Evolutionary conservation across 768 basidiomycete species (phyloP).

Genomic region (Ramaria rubella): DNA sequence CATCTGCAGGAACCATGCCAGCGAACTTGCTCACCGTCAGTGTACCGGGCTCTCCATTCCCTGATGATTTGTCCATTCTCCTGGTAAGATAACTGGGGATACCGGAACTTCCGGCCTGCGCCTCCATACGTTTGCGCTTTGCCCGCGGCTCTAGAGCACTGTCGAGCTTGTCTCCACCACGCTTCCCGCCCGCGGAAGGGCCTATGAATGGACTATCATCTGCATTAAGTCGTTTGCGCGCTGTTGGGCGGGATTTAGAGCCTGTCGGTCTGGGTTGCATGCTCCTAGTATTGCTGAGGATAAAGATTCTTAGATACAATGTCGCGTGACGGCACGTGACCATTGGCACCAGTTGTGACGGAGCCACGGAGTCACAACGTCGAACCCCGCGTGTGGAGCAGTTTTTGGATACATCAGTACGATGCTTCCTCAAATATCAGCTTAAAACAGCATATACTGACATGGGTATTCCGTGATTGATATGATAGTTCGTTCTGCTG

Average conservation of each 20-base stretch:
- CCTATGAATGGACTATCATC: slow-evolving; percentile 70
- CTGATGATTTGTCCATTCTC: slow-evolving; percentile 9
- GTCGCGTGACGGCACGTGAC: not conserved
- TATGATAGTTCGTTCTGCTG: too few species aligned
- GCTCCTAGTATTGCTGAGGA: not conserved
- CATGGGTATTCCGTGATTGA: too few species aligned
- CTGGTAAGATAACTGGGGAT: slow-evolving; percentile 8
- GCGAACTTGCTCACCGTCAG: slow-evolving; percentile 10
- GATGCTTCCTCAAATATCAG: too few species aligned
- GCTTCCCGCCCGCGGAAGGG: slow-evolving; percentile 45
- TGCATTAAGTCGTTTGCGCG: slow-evolving; percentile 49
- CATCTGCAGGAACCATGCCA: slow-evolving; percentile 12
- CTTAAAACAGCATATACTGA: too few species aligned
- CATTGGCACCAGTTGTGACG: too few species aligned
- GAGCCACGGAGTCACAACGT: too few species aligned
- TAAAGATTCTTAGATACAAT: not conserved
- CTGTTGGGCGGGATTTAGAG: slow-evolving; percentile 57
- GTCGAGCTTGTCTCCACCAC: slow-evolving; percentile 49
- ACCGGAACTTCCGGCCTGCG: not conserved
- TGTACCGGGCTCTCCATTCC: slow-evolving; percentile 15
- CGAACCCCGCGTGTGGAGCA: too few species aligned
- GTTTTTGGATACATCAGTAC: too few species aligned
- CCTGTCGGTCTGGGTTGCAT: slow-evolving; percentile 28
- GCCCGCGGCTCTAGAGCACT: slow-evolving; percentile 63
- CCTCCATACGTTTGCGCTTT: slow-evolving; percentile 66